These are phyloP conservation scores for Tetrahymena thermophila DNA, from an alignment of 73 alveolate genomes.

Conservation along the genomic window DNA sequence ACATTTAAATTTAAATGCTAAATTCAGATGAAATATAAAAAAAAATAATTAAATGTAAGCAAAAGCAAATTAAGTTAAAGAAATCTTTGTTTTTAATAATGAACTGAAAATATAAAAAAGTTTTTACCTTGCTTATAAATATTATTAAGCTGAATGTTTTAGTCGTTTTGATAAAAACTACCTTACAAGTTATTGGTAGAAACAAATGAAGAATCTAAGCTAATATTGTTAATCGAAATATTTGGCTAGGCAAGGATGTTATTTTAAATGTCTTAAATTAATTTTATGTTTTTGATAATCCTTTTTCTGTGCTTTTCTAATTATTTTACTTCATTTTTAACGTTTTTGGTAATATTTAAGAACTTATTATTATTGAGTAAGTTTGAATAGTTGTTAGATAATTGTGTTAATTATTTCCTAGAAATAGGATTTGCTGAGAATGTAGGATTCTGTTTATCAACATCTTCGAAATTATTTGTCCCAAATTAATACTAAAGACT, in stretches of 20 bases:
- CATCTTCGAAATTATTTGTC: not conserved
- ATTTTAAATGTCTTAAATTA: not conserved
- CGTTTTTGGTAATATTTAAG: not conserved
- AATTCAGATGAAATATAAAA: not conserved
- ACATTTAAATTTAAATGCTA: no score
- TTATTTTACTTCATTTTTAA: not conserved
- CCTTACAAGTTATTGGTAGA: not conserved
- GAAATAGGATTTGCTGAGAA: not conserved
- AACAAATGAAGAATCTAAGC: not conserved
- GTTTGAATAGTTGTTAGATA: not conserved
- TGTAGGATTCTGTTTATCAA: not conserved
- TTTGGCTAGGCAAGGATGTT: not conserved
- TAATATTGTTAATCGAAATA: not conserved
- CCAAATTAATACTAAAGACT: not conserved
- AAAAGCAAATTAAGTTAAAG: no score
- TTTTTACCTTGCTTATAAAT: not conserved
- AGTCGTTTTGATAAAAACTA: not conserved
- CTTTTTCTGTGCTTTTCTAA: not conserved
- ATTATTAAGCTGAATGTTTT: not conserved
- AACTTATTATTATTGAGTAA: not conserved
- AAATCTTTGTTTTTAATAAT: no score
- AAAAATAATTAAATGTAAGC: no score
- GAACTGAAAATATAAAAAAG: no score
- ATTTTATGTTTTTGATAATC: not conserved
- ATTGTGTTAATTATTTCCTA: not conserved